Conservation (phyloP, 129 eudicot species). For the Rutidosis leptorrhynchoides region DNA sequence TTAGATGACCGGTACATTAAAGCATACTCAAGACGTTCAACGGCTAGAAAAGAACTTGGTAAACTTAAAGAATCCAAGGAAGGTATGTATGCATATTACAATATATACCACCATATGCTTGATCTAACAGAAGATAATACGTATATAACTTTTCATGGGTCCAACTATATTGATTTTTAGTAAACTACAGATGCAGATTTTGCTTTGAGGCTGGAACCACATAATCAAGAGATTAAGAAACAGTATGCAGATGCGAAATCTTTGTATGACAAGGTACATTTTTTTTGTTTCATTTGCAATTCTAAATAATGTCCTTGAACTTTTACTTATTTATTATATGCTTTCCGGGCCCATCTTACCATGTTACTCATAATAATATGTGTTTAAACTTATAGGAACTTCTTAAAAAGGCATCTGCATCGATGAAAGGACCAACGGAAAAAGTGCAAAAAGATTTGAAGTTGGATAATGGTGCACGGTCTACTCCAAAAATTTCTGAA, state of each 20-base stretch:
- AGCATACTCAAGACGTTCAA: constrained; percentile 94
- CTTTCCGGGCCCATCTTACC: constrained; percentile 10
- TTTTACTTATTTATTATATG: background rate
- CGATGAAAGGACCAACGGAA: constrained; percentile 36
- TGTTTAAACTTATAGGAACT: constrained; percentile 48
- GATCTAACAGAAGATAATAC: background rate
- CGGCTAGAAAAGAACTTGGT: constrained; percentile 92
- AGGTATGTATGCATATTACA: constrained; percentile 49
- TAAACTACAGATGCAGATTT: constrained; percentile 69
- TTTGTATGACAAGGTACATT: constrained; percentile 67
- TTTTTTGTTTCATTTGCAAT: background rate
- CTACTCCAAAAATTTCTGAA: constrained; percentile 45
- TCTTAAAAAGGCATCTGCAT: constrained; percentile 62
- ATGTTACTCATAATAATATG: background rate
- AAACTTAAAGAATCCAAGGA: constrained; percentile 80
- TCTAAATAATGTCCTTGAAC: background rate
- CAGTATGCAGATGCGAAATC: constrained; percentile 78
- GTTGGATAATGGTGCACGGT: constrained; percentile 27
- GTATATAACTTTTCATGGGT: constrained; percentile 2
- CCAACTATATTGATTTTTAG: constrained; percentile 11
- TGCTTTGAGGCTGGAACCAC: constrained; percentile 91
- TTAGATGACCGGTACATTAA: constrained; percentile 96
- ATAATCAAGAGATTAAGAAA: constrained; percentile 84
- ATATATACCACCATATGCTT: constrained; percentile 2
- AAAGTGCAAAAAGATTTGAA: constrained; percentile 40